Percentiles rank a stretch among this genome's conserved stretches.
phyloP scores from a whole-genome alignment of 2,329 filamentous ascomycete genomes.

The Ramularia endophylla region DNA sequence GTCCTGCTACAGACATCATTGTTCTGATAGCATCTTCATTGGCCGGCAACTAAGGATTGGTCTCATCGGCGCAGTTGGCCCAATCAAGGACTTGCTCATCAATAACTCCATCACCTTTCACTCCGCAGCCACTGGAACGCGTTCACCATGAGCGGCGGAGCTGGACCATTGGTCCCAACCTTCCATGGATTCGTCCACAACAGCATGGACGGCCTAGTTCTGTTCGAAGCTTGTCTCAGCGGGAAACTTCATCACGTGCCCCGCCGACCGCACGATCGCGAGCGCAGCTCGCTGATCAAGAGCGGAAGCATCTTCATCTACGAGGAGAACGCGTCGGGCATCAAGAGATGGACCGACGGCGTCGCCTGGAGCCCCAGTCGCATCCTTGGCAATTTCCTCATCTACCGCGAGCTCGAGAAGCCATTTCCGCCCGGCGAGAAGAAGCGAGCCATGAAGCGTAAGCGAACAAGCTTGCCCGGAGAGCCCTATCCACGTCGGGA shows the following conservation, averaged over 20 bases:
- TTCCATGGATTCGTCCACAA: slow-evolving; percentile 36
- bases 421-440: slow-evolving; percentile 78
- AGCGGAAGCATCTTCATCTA: slow-evolving; percentile 89
- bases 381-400: slow-evolving; percentile 76
- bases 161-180: slow-evolving; percentile 34
- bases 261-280: slow-evolving; percentile 78
- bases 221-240: slow-evolving; percentile 72
- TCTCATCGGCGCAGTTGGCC: no score
- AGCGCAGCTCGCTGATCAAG: slow-evolving; percentile 68
- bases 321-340: slow-evolving; percentile 82
- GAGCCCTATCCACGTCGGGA: slow-evolving; percentile 45
- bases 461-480: slow-evolving; percentile 46
- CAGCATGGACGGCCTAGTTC: slow-evolving; percentile 62
- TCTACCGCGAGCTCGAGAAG: slow-evolving; percentile 76
- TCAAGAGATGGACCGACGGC: slow-evolving; percentile 92
- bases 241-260: slow-evolving; percentile 69
- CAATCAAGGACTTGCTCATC: no score
- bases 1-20: no score
- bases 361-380: slow-evolving; percentile 85
- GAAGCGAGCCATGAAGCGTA: slow-evolving; percentile 73
- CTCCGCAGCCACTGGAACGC: background rate
- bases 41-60: background rate
- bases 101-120: background rate
- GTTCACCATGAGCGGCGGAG: slow-evolving; percentile 31
- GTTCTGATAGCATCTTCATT: background rate